These are phyloP conservation scores for Camellia oleifera DNA, from an alignment of 179 eudicot genomes.

Conservation along the genomic window DNA sequence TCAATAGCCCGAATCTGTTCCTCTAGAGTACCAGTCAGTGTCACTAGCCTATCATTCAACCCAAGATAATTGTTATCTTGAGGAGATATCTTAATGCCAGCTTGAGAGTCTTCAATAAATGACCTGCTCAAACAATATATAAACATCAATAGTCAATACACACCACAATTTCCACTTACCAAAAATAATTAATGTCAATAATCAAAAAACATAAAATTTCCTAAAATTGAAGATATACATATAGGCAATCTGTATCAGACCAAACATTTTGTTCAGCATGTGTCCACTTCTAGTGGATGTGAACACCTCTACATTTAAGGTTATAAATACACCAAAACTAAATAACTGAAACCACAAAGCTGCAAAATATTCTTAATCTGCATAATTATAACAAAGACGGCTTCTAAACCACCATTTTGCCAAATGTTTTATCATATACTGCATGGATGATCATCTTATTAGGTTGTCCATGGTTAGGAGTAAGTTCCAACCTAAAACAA, in stretches of 20 bases:
- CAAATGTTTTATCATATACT: background rate
- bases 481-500: background rate
- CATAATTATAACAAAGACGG: background rate
- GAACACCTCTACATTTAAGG: too few species aligned
- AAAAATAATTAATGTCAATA: background rate
- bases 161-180: background rate
- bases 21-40: conserved; percentile 69
- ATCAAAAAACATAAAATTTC: background rate
- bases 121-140: conserved; percentile 53
- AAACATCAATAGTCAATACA: background rate
- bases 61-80: conserved; percentile 79
- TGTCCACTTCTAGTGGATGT: too few species aligned
- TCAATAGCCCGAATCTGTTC: conserved; percentile 87
- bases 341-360: background rate
- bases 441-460: background rate
- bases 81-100: conserved; percentile 90
- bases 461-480: background rate
- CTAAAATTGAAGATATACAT: background rate
- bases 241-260: too few species aligned
- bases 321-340: too few species aligned
- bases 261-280: too few species aligned
- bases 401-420: background rate
- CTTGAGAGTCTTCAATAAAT: conserved; percentile 89
- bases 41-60: conserved; percentile 83
- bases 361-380: background rate